A percentile compares a stretch with the other conserved stretches of the same genome.
Conservation (phyloP, 208 protist species). For the Crithidia bombi region DNA sequence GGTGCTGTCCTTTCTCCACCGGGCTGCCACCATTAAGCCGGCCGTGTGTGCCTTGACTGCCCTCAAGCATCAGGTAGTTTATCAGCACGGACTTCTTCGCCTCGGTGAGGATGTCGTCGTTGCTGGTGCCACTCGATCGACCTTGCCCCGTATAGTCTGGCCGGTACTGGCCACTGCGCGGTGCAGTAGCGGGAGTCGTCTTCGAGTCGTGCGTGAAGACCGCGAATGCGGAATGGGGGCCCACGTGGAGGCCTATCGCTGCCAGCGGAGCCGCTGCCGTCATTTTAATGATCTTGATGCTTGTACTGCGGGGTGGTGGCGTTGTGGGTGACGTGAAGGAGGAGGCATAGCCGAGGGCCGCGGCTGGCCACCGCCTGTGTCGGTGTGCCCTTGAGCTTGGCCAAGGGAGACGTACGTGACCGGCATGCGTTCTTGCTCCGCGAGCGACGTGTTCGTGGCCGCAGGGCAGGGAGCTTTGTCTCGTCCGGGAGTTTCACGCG, state of each 20-base stretch:
- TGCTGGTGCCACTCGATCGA: constrained; percentile 22
- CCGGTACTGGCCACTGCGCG: constrained; percentile 22
- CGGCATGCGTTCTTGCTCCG: constrained; percentile 14
- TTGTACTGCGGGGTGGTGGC: background rate
- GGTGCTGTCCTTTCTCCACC: constrained; percentile 1
- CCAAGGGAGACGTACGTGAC: constrained; percentile 25
- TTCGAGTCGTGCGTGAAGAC: constrained; percentile 46
- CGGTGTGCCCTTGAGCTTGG: background rate
- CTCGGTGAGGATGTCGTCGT: constrained; percentile 40
- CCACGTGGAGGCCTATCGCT: constrained; percentile 19
- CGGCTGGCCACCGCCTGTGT: background rate
- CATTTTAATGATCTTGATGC: constrained; percentile 11
- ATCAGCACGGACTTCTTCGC: constrained; percentile 38
- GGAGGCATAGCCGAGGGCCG: background rate
- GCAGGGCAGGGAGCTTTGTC: background rate
- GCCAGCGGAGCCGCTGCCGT: background rate
- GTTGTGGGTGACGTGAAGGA: too few species aligned
- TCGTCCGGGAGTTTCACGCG: background rate
- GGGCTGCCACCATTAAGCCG: constrained; percentile 47
- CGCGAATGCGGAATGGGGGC: constrained; percentile 56
- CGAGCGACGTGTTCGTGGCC: constrained; percentile 23
- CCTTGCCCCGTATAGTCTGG: constrained; percentile 41
- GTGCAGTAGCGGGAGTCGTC: constrained; percentile 56
- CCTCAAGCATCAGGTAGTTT: constrained; percentile 37
- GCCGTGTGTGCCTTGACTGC: constrained; percentile 55